Base-by-base conservation (phyloP, 1,284 basidiomycete species). In the Rhodotorula glutinis region DNA sequence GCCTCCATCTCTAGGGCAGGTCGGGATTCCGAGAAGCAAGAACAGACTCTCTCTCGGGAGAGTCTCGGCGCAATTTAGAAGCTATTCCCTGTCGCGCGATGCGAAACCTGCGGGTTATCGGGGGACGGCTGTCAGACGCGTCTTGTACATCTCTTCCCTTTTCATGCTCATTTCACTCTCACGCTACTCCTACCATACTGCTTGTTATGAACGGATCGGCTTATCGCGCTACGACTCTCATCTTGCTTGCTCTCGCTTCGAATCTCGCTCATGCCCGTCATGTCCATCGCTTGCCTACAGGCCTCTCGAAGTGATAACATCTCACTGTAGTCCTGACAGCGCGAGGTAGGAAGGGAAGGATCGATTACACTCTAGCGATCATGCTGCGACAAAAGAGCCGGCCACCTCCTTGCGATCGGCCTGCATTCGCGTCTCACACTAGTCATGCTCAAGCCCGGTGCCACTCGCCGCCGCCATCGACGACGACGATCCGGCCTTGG, bases 21-120 rank as follows among this genome's bases (percentile, higher is more conserved):
- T 43, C 47, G 67, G 63, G 67, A 69, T 69, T 69, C 63, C 55
- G 67, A 54, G 67, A 62, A 62, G 67, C 67, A 7, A 69, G 67
- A 69, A 27, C 30, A 57, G 40, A 8, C 25, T 4, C 14, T 38
- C 33, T 38, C 11, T 38, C 33, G 33, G 33, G 33, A 38, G 33
- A 11, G 33, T 21, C 25, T n/a, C 49, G 49, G 30, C 58, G 49
- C 40, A 40, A 19, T 29, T 59, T 59, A 59, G 58, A 59, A 59
- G 58, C 49, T 41, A 52, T 51, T 29, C 38, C 58, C 33, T 49
- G 58, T 25, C 58, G 4, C 7, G 16, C 17, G 14, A n/a, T 17
- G 57, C 46, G 23, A 33, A 16, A 47, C 27, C 44, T 25, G 17
- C 38, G 19, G 49, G 33, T 27, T 23, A 43, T 59, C 38, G 58